A percentile compares a stretch with the other conserved stretches of the same genome.
Evolutionary conservation across 345 rosid species (phyloP).

Genomic region (Pugionium dolabratum): DNA sequence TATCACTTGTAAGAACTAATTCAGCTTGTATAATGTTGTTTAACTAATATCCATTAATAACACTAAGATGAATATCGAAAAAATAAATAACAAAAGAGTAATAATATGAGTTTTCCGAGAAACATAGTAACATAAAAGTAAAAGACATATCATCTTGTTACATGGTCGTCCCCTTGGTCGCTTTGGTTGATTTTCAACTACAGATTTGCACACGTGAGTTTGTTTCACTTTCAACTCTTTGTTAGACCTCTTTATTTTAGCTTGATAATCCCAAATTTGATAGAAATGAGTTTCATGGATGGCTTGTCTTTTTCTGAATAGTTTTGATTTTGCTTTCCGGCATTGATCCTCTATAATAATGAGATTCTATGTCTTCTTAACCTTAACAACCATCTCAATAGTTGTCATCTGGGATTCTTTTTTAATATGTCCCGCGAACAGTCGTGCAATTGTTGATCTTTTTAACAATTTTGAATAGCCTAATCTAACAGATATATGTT

Average conservation of each 20-base stretch:
- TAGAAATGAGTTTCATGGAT: background rate
- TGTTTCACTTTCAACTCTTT: background rate
- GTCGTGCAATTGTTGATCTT: background rate
- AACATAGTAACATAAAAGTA: no score
- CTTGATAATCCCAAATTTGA: background rate
- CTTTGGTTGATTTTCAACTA: background rate
- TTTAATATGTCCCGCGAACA: background rate
- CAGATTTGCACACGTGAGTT: background rate
- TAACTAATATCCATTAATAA: no score
- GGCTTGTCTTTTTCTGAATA: background rate
- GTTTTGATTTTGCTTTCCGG: background rate
- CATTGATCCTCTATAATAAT: background rate
- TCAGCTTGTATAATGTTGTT: no score
- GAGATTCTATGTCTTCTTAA: no score
- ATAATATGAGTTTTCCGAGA: no score
- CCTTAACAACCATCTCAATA: background rate
- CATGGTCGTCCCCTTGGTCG: background rate
- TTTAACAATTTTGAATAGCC: background rate
- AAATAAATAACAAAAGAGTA: no score
- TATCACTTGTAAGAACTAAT: no score
- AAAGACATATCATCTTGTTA: no score
- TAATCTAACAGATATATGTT: background rate
- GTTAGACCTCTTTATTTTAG: background rate
- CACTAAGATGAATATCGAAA: no score
- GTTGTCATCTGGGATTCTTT: background rate